Percentiles rank a stretch among this genome's conserved stretches.
These are phyloP conservation scores for Trametes coccinea DNA, from an alignment of 768 basidiomycete species.

Conservation along the genomic window DNA sequence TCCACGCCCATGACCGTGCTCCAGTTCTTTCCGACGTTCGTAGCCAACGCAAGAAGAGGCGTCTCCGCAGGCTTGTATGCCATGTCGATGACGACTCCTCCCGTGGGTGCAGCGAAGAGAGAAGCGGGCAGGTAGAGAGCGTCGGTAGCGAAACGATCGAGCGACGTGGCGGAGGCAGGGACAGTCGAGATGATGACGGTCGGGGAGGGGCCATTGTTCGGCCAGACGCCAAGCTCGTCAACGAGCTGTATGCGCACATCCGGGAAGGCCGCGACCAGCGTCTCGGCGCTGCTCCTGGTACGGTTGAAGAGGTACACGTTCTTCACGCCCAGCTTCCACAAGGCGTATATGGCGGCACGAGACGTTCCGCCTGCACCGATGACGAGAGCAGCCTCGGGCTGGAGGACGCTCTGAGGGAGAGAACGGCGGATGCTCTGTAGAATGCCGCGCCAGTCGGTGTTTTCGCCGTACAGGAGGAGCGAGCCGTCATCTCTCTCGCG, in stretches of 20 bases:
- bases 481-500: constrained; percentile 40
- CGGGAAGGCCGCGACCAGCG: constrained; percentile 69
- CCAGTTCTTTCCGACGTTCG: constrained; percentile 55
- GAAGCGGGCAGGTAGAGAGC: constrained; percentile 53
- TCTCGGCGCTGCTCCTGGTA: constrained; percentile 70
- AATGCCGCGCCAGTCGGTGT: constrained; percentile 96
- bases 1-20: constrained; percentile 74
- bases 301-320: constrained; percentile 88
- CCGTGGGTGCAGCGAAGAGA: constrained; percentile 60
- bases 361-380: constrained; percentile 96
- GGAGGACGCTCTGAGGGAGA: constrained; percentile 38
- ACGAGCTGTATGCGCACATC: constrained; percentile 60
- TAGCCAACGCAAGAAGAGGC: constrained; percentile 72
- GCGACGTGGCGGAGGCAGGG: constrained; percentile 64
- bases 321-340: constrained; percentile 65
- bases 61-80: constrained; percentile 91
- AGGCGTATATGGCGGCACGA: constrained; percentile 90
- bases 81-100: constrained; percentile 86
- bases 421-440: constrained; percentile 50
- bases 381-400: constrained; percentile 63
- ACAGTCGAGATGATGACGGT: constrained; percentile 87
- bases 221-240: constrained; percentile 56
- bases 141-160: constrained; percentile 29
- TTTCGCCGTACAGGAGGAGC: constrained; percentile 78
- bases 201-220: constrained; percentile 47